Evolutionary conservation across 139 green algal species (phyloP).

Genomic region (Closterium sp.): DNA sequence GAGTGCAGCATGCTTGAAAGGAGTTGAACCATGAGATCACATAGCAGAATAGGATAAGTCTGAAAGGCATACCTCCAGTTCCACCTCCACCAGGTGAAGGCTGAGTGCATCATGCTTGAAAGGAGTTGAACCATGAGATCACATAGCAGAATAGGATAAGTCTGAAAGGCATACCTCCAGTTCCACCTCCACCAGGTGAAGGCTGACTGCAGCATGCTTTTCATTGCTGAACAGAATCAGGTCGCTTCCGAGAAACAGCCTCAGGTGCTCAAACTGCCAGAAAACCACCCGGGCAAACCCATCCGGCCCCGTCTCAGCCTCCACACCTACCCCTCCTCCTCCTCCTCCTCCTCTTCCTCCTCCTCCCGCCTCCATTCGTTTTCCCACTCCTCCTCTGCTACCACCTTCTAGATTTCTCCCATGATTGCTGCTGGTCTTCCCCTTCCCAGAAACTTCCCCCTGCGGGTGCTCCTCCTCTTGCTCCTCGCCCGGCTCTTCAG

Average conservation of each 20-base stretch:
- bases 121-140: no score
- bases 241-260: constrained; percentile 46
- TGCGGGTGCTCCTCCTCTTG: neutral
- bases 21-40: no score
- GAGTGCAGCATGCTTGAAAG: no score
- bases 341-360: neutral
- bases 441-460: neutral
- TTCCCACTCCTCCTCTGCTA: neutral
- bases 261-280: constrained; percentile 47
- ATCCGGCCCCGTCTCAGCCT: neutral
- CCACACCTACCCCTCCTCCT: neutral
- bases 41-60: no score
- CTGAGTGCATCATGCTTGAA: no score
- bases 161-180: constrained; percentile 34
- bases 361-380: constrained; percentile 17
- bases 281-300: constrained; percentile 44
- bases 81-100: no score
- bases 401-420: neutral
- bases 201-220: constrained; percentile 36
- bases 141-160: no score
- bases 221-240: constrained; percentile 47
- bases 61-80: constrained; percentile 29
- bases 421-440: neutral
- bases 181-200: constrained; percentile 36
- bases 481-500: neutral